These are phyloP conservation scores for Fraxinus platypoda DNA, from an alignment of 305 asterid genomes.

Conservation along the genomic window DNA sequence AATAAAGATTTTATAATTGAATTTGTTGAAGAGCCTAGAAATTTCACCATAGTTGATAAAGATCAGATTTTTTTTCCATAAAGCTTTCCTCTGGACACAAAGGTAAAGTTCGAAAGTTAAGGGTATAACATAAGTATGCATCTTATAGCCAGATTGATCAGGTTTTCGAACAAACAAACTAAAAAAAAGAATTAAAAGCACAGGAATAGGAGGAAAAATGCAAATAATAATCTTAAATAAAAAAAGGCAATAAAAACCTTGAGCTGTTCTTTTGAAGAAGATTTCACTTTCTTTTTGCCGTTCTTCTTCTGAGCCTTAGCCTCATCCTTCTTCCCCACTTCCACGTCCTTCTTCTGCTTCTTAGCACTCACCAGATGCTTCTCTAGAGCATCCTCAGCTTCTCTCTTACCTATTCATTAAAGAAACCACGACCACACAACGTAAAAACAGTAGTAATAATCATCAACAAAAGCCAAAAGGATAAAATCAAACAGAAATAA, in stretches of 20 bases:
- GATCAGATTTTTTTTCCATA: neutral
- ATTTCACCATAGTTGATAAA: neutral
- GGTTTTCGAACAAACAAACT: neutral
- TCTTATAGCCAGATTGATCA: neutral
- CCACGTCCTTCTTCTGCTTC: slow-evolving; percentile 4
- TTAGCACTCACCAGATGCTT: neutral
- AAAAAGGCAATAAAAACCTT: neutral
- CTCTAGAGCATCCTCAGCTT: neutral
- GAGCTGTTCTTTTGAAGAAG: slow-evolving; percentile 32
- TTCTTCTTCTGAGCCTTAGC: slow-evolving; percentile 19
- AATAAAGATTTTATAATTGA: neutral
- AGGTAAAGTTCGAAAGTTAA: neutral
- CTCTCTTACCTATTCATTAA: slow-evolving; percentile 1
- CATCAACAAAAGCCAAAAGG: neutral
- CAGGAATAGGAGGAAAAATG: neutral
- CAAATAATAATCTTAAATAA: neutral
- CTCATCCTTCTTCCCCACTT: neutral
- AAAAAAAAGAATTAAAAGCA: neutral
- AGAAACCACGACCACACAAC: neutral
- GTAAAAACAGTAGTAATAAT: neutral
- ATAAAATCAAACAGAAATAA: neutral
- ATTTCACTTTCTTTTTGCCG: slow-evolving; percentile 31
- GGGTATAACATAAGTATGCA: neutral
- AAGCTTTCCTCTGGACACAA: neutral
- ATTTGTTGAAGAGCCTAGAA: neutral